Evolutionary conservation across 176 grass and related monocot species (phyloP), one percentile per base, ranked within the genome.

Genomic region (Bolboschoenus planiculmis): DNA sequence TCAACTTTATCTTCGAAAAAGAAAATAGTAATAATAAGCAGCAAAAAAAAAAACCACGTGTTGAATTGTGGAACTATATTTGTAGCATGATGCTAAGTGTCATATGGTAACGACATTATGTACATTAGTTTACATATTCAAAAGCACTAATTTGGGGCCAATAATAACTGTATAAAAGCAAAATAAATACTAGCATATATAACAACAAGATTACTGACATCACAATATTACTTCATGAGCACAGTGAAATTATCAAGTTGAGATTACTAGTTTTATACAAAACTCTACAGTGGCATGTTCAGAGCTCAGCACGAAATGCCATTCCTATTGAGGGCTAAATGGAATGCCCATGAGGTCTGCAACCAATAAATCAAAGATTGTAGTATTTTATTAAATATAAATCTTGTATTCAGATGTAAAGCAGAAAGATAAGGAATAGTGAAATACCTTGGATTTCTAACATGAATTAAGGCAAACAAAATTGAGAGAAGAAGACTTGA

Each of bases 381-480:
- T 4, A 81, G 35, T 59, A 88, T 80, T n/a, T 27, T 68, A 84
- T 15, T 10, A 34, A n/a, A n/a, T n/a, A n/a, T n/a, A n/a, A n/a
- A 33, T 74, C 20, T 57, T 3, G 40, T 40, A 16, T n/a, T 57
- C 13, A 81, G 53, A 85, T 47, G 48, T 4, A 81, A 9, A 55
- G 21, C 11, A 4, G 35, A 58, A 31, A 35, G 2, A 46, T 55
- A 47, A 37, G 83, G 8, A 1, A 67, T 50, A 54, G 39, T 43
- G 35, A 74, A 53, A 84, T 86, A 99, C 96, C 96, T 99, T 88
- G 92, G 92, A 83, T 87, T 85, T 84, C 91, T 99, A 36, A 87
- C 91, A 86, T 95, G 92, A 60, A 93, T 88, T 58, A 99, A 64
- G 83, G 91, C 91, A 85, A 99, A 95, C 15, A 93, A 80, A 87